Conservation (phyloP, 2,329 filamentous ascomycete species). For the Lecanicillium sp. region DNA sequence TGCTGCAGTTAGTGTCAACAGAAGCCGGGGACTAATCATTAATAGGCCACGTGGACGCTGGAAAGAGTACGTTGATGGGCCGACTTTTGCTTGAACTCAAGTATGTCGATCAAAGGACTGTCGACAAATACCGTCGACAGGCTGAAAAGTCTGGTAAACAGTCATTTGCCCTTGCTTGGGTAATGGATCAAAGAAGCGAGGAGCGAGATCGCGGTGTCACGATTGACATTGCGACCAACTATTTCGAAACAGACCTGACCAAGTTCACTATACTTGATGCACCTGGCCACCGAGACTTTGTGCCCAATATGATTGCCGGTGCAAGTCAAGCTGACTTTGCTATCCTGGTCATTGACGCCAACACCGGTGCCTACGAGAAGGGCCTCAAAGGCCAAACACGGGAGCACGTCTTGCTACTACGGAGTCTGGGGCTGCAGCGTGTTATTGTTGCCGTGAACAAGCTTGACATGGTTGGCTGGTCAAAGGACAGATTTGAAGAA, state of each 20-base stretch:
- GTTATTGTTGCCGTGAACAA: constrained; percentile 94
- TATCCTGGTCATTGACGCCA: constrained; percentile 86
- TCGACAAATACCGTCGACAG: constrained; percentile 83
- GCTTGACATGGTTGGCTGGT: constrained; percentile 82
- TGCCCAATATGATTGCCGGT: constrained; percentile 98
- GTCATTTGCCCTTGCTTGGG: constrained; percentile 95
- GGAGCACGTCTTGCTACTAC: constrained; percentile 82
- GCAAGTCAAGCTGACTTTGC: constrained; percentile 95
- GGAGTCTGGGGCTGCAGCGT: constrained; percentile 83
- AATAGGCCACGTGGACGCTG: constrained; percentile 88
- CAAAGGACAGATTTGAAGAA: constrained; percentile 71
- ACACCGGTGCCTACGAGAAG: constrained; percentile 85
- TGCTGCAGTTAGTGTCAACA: background rate
- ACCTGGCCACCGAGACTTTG: constrained; percentile 89
- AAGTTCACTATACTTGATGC: constrained; percentile 92
- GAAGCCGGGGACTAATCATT: constrained; percentile 8
- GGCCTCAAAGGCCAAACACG: constrained; percentile 89
- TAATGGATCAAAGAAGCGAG: constrained; percentile 85
- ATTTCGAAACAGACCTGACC: constrained; percentile 83
- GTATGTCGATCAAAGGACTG: constrained; percentile 77
- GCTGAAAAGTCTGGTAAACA: constrained; percentile 88
- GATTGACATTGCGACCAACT: constrained; percentile 91
- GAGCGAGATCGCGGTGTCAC: constrained; percentile 87
- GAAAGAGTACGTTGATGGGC: constrained; percentile 97
- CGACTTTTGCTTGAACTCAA: constrained; percentile 84